Evolutionary conservation across 345 rosid genomes (phyloP).

Genomic region (Limnanthes douglasii): DNA sequence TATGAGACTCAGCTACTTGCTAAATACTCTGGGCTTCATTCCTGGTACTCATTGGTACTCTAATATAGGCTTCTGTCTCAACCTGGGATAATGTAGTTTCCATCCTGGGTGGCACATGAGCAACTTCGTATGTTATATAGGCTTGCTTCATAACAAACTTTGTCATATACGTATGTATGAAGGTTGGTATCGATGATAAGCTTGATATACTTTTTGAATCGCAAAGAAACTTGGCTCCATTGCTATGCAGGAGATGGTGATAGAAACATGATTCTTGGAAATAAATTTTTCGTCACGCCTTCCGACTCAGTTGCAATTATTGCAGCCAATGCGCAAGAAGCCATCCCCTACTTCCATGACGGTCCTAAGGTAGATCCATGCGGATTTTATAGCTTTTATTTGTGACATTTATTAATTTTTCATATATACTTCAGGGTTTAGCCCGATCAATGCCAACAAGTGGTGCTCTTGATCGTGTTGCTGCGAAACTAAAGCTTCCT

Average conservation of each 20-base stretch:
- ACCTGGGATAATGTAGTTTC: too few relatives aligned
- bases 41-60: too few relatives aligned
- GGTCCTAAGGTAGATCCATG: constrained; percentile 52
- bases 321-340: constrained; percentile 80
- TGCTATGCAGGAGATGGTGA: constrained; percentile 78
- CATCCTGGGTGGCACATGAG: too few relatives aligned
- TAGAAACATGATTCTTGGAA: constrained; percentile 91
- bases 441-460: constrained; percentile 98
- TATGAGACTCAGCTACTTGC: too few relatives aligned
- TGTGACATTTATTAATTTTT: constrained; percentile 4
- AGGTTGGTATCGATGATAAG: not conserved
- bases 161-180: too few relatives aligned
- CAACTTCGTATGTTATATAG: too few relatives aligned
- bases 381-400: not conserved
- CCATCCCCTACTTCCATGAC: constrained; percentile 64
- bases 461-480: constrained; percentile 93
- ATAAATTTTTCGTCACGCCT: constrained; percentile 75
- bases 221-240: not conserved
- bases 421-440: constrained; percentile 42
- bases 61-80: too few relatives aligned
- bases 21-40: too few relatives aligned
- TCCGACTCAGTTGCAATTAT: constrained; percentile 92
- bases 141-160: too few relatives aligned
- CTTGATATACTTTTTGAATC: not conserved
- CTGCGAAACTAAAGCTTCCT: constrained; percentile 64